Conservation (phyloP, 2,329 filamentous ascomycete genomes). For the Trichoderma lentiforme region DNA sequence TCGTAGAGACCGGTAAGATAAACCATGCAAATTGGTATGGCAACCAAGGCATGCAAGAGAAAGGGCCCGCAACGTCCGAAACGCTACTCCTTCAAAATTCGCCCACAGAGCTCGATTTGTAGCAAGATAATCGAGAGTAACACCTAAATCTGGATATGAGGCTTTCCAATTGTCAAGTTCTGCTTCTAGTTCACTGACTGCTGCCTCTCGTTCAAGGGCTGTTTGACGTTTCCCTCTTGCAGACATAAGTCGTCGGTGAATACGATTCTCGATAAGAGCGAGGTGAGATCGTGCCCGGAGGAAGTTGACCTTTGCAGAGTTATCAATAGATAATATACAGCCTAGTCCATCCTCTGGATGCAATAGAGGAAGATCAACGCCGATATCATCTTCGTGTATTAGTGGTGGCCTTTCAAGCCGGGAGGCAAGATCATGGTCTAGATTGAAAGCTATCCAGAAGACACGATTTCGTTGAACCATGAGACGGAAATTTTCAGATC, state of each 20-base stretch:
- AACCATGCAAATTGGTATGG: neutral
- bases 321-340: neutral
- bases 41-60: neutral
- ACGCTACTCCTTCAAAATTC: neutral
- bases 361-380: neutral
- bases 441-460: neutral
- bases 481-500: neutral
- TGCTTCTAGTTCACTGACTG: neutral
- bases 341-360: neutral
- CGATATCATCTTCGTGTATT: constrained; percentile 5
- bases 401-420: neutral
- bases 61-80: neutral
- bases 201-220: neutral
- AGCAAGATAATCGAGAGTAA: neutral
- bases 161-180: neutral
- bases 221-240: neutral
- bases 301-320: neutral
- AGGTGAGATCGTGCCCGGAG: neutral
- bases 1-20: neutral
- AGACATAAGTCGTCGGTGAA: neutral
- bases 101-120: neutral
- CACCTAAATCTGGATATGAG: neutral
- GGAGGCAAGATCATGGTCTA: neutral
- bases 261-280: constrained; percentile 1
- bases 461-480: neutral